Percentiles rank a stretch among this genome's conserved stretches.
Conservation (phyloP, 495 filamentous ascomycete species). For the Xylaria bambusicola region DNA sequence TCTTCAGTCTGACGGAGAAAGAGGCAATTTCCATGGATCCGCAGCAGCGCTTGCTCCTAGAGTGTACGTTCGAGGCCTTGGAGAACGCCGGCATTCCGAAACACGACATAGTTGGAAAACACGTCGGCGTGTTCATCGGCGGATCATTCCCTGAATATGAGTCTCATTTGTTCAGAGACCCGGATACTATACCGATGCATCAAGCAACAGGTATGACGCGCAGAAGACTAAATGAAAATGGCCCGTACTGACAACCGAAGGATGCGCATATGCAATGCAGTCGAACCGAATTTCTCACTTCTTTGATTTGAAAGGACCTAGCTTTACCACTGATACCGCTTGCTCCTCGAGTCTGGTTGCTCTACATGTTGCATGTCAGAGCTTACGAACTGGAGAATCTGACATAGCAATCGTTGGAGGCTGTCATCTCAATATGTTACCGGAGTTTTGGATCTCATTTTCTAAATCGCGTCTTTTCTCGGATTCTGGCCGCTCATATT, state of each 20-base stretch:
- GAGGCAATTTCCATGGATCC: constrained; percentile 84
- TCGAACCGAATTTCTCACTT: constrained; percentile 66
- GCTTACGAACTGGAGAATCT: constrained; percentile 61
- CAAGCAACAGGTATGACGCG: constrained; percentile 58
- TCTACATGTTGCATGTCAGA: constrained; percentile 77
- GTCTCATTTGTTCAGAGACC: constrained; percentile 76
- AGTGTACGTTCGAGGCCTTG: constrained; percentile 82
- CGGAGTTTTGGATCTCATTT: constrained; percentile 58
- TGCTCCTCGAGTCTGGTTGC: constrained; percentile 74
- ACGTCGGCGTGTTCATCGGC: constrained; percentile 83
- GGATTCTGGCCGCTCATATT: constrained; percentile 60
- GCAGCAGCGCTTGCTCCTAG: constrained; percentile 75
- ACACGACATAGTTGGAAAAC: constrained; percentile 69
- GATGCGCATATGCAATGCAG: constrained; percentile 52
- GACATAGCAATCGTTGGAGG: constrained; percentile 57
- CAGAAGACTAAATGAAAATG: constrained; percentile 26
- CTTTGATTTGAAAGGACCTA: constrained; percentile 58
- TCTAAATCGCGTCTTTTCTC: constrained; percentile 61
- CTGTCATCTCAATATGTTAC: constrained; percentile 57
- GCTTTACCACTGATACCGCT: constrained; percentile 83
- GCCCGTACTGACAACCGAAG: constrained; percentile 42
- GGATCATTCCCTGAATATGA: constrained; percentile 84
- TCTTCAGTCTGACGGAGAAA: constrained; percentile 76
- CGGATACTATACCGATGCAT: constrained; percentile 60
- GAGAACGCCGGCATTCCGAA: constrained; percentile 87